Conservation (phyloP, 352 stramenopile genomes). For the Phytophthora megakarya region DNA sequence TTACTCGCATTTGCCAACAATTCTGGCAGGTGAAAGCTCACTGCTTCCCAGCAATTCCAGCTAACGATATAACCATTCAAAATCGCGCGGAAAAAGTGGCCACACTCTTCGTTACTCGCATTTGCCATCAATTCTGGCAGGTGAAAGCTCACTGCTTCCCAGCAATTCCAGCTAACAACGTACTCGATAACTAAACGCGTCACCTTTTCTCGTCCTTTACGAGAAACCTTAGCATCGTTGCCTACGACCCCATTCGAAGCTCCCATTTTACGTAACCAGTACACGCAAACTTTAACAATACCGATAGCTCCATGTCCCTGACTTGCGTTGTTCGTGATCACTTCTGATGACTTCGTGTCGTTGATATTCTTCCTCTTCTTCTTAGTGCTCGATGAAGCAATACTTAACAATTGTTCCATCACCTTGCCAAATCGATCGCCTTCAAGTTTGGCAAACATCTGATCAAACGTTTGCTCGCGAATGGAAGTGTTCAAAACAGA, state of each 20-base stretch:
- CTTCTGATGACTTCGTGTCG: constrained; percentile 1
- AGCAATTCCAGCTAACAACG: constrained; percentile 65
- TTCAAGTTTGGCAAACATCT: constrained; percentile 50
- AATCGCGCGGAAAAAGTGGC: constrained; percentile 41
- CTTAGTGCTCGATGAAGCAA: constrained; percentile 2
- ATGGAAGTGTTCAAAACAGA: constrained; percentile 45
- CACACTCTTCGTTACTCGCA: constrained; percentile 36
- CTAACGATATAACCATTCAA: constrained; percentile 60
- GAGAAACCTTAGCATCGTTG: constrained; percentile 9
- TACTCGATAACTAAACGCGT: constrained; percentile 61
- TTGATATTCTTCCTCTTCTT: constrained; percentile 24
- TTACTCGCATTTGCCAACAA: constrained; percentile 49
- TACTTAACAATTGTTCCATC: constrained; percentile 49
- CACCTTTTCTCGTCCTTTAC: constrained; percentile 29
- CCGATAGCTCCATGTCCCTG: constrained; percentile 46
- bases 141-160: constrained; percentile 74
- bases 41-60: constrained; percentile 69
- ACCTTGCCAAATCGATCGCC: constrained; percentile 36
- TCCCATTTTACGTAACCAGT: constrained; percentile 49
- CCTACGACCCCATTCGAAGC: background rate
- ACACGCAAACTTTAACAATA: constrained; percentile 81
- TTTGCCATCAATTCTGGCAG: constrained; percentile 62
- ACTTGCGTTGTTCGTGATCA: constrained; percentile 3
- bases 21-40: constrained; percentile 75
- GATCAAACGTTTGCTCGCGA: constrained; percentile 53